Evolutionary conservation across 257 asterid genomes (phyloP), one percentile per base, ranked within the genome.

Genomic region (Vinca minor): DNA sequence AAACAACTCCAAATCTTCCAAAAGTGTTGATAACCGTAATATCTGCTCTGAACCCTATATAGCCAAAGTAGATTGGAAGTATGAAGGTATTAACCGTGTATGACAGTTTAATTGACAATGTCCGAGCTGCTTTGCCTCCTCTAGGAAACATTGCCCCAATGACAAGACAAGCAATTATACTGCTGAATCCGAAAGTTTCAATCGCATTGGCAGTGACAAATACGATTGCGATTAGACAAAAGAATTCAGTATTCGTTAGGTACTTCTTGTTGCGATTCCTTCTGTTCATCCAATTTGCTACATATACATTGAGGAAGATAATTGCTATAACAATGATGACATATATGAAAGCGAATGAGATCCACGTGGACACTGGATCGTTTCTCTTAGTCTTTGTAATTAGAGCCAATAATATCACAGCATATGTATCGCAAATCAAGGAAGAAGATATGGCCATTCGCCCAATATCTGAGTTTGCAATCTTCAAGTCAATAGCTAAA

Each of bases 31-130:
- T 72, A 34, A 65, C 70, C 28, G 83, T 82, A 35, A 89, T 59
- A 73, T 89, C 87, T 10, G 97, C 96, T 67, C 83, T 91, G 75
- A 93, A 93, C 34, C 99, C 99, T 13, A 85, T 72, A 71, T 87
- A 89, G 36, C 99, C 99, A 66, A 93, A 90, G 85, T 93, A 93
- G 62, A 93, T 77, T 2, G 99, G 99, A 49, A 93, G 86, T 35
- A 93, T 77, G 60, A 93, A 93, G 79, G 85, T 89, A 73, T 87
- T 82, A 71, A 87, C 95, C 0, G 81, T 73, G 68, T 93, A 93
- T 1, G 95, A 77, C 13, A 89, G 94, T 68, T 93, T 93, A 71
- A 76, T 84, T 77, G 76, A 65, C 77, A 93, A 85, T 17, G 99
- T 93, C 32, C 97, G 84, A 44, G 87, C 87, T 11, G 95, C 81